Evolutionary conservation across 1,284 basidiomycete species (phyloP).

Genomic region (Sporisorium exsertum): DNA sequence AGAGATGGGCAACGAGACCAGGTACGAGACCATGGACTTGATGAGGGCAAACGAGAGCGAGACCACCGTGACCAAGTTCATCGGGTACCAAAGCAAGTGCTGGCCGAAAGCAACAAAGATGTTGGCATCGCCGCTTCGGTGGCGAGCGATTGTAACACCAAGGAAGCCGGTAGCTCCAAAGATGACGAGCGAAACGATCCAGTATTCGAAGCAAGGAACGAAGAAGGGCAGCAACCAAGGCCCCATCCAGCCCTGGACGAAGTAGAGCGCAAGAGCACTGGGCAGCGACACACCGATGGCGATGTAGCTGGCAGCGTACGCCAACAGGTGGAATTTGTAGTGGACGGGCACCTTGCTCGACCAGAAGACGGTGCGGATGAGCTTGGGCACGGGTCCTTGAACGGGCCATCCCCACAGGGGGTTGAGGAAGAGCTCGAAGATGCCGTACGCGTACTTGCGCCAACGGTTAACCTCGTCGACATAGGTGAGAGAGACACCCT

Average conservation of each 20-base stretch:
- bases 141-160: conserved; percentile 79
- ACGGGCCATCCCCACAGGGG: conserved; percentile 75
- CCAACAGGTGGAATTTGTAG: conserved; percentile 78
- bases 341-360: conserved; percentile 74
- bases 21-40: conserved; percentile 79
- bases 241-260: conserved; percentile 78
- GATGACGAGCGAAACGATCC: conserved; percentile 80
- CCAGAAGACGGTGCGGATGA: conserved; percentile 77
- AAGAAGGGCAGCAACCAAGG: conserved; percentile 77
- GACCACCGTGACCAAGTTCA: conserved; percentile 68
- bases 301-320: conserved; percentile 82
- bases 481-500: conserved; percentile 80
- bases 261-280: conserved; percentile 79
- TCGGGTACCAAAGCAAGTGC: conserved; percentile 81
- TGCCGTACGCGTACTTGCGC: conserved; percentile 86
- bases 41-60: conserved; percentile 71
- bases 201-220: conserved; percentile 75
- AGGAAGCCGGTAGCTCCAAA: conserved; percentile 81
- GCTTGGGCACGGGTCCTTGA: conserved; percentile 80
- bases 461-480: conserved; percentile 85
- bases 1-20: conserved; percentile 84
- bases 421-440: conserved; percentile 69
- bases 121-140: conserved; percentile 78
- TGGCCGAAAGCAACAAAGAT: conserved; percentile 75
- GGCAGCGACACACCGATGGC: conserved; percentile 79